Base-by-base conservation (phyloP, 1,284 basidiomycete species). In the Inonotus hispidus region DNA sequence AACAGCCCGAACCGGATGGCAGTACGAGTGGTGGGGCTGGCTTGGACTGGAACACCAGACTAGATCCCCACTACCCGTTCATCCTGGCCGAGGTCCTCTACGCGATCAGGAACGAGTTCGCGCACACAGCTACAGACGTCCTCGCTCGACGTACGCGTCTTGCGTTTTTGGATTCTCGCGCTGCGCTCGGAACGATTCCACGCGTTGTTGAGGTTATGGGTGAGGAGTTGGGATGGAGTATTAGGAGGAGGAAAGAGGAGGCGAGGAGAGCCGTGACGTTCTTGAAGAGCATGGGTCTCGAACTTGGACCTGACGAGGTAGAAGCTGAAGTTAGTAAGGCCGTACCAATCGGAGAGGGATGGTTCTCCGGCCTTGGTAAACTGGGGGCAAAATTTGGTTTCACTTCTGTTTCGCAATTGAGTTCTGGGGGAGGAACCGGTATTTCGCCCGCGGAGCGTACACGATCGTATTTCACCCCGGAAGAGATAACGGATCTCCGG, bases 71-170 rank as follows among this genome's bases (percentile, higher is more conserved):
- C 56, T 95, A 96, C 72, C 90, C 94, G 27, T 96, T 88, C 81
- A 90, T 98, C 70, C 94, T 98, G 73, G 94, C 92, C 2, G 96
- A 98, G 77, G 88, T 95, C 10, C 87, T 88, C 61, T 98, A 98
- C 73, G 95, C 94, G 1, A 83, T 90, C 45, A 87, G 87, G 52
- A 81, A 93, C 74, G 96, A 98, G 77, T 98, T 96, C 73, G 95
- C 95, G 0, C 82, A 43, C 11, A 43, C 41, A 21, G 41, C n/a
- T 43, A 87, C 61, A 95, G 96, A 99, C 75, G 92, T 98, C 69
- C 85, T 98, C 68, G 93, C 93, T 1, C 90, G 96, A 4, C 89
- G 4, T 43, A 21, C 19, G n/a, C 41, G 41, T 43, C 95, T 59
- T 91, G 91, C 21, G 41, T 43, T 43, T 16, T 21, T 43, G 16